These are phyloP conservation scores for Globisporangium heterothallicum DNA, from an alignment of 352 stramenopile species.

Conservation along the genomic window DNA sequence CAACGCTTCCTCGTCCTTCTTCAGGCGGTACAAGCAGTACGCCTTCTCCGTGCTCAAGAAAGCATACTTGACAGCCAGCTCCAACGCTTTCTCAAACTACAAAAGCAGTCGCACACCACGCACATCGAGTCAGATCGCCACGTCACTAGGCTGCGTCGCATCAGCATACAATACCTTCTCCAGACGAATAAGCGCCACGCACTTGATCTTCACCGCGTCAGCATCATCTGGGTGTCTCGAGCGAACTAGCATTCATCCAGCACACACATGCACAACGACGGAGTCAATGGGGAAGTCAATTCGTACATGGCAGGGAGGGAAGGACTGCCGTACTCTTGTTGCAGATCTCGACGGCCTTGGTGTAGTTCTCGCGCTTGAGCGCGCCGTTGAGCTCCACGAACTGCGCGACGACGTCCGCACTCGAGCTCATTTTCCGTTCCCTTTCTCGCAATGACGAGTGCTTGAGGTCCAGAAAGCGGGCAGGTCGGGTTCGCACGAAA, in stretches of 20 bases:
- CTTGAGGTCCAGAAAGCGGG: not conserved
- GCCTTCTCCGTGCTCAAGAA: slow-evolving; percentile 58
- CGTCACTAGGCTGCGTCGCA: no score
- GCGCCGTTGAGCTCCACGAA: slow-evolving; percentile 76
- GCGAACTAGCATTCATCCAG: slow-evolving; percentile 36
- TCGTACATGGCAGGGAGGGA: no score
- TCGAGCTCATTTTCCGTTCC: not conserved
- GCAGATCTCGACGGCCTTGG: slow-evolving; percentile 75
- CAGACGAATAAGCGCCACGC: slow-evolving; percentile 70
- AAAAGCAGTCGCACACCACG: not conserved
- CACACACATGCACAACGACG: not conserved
- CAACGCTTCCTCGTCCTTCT: slow-evolving; percentile 64
- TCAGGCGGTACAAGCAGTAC: slow-evolving; percentile 81
- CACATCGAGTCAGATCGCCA: not conserved
- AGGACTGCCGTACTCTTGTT: slow-evolving; percentile 68
- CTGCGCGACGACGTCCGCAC: slow-evolving; percentile 35
- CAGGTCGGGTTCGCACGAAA: no score
- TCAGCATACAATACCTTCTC: slow-evolving; percentile 46
- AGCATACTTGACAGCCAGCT: slow-evolving; percentile 65
- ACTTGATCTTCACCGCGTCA: slow-evolving; percentile 81
- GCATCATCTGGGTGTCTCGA: slow-evolving; percentile 63
- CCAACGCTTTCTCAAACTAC: slow-evolving; percentile 82
- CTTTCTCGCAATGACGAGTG: not conserved
- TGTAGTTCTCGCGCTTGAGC: slow-evolving; percentile 74
- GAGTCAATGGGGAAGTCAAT: no score